Conservation (phyloP, 129 eudicot genomes). For the Rutidosis leptorrhynchoides region DNA sequence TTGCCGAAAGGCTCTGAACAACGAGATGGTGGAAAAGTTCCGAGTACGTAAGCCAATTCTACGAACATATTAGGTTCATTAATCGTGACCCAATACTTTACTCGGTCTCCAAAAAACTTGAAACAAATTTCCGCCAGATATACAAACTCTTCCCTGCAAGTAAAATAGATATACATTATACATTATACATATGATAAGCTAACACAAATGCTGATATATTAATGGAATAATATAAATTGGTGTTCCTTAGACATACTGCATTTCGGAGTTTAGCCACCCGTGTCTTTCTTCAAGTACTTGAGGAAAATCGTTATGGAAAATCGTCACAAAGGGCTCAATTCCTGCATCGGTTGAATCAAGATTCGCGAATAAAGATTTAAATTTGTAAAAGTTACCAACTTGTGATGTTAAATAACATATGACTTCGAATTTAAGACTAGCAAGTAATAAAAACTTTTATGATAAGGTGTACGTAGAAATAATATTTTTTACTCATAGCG, state of each 20-base stretch:
- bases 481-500: background rate
- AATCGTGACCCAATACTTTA: conserved; percentile 69
- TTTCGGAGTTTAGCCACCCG: conserved; percentile 74
- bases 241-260: conserved; percentile 49
- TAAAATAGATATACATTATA: no score
- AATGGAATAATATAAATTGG: background rate
- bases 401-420: background rate
- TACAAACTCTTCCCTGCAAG: conserved; percentile 68
- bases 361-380: background rate
- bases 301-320: conserved; percentile 64
- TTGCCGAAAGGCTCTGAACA: conserved; percentile 81
- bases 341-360: conserved; percentile 36
- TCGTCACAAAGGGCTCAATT: conserved; percentile 73
- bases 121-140: conserved; percentile 64
- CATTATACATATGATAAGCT: background rate
- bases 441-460: background rate
- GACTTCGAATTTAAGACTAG: background rate
- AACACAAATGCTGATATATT: background rate
- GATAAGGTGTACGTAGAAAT: background rate
- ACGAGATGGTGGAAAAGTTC: conserved; percentile 55
- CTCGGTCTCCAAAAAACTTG: conserved; percentile 69
- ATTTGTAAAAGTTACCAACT: background rate
- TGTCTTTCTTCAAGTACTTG: conserved; percentile 78
- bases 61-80: conserved; percentile 69
- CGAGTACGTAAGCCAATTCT: conserved; percentile 41